Base-by-base conservation (phyloP, 768 basidiomycete species). In the Dioszegia crocea region DNA sequence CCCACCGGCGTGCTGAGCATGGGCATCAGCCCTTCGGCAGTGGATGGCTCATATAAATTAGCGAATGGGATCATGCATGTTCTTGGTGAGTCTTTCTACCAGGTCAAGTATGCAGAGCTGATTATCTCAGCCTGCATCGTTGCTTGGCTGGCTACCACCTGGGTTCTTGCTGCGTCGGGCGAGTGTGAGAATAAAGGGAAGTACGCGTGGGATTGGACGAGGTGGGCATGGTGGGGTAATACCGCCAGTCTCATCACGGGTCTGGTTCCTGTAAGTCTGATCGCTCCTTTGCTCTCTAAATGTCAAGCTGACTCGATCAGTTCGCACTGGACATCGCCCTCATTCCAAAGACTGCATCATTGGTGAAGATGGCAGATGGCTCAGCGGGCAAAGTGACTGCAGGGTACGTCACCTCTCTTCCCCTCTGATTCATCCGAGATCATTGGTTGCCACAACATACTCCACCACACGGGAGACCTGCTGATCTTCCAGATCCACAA, bases 81-180 rank as follows among this genome's bases (percentile, higher is more conserved):
- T 9, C 29, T 66, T 16, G 59, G 67, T 65, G 31, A 54, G 64
- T 57, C 27, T 30, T 8, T 3, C 46, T 9, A 16, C 9, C 36
- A 9, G 41, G 19, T 5, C 55, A 30, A 26, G 8, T 11, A 45
- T 9, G 19, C 26, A 45, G 12, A 12, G 16, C 31, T 51, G 48
- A 36, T 16, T 14, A 21, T 5, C n/a, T 2, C 41, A 66, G 65
- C 63, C 2, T 31, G 33, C 48, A 19, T 68, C 27, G 23, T 60
- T 12, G 23, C 47, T 2, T 73, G 61, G 57, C 10, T 61, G 4
- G 59, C 71, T 4, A 48, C 62, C n/a, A 56, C 33, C 5, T 67
- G 61, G 60, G 56, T 68, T 1, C 52, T 73, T 1, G 68, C 66
- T 16, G 62, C 68, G 2, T 50, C 64, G 11, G 68, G 71, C 5